phyloP scores from a whole-genome alignment of 305 asterid genomes.

The Solanum aculeatissimum region DNA sequence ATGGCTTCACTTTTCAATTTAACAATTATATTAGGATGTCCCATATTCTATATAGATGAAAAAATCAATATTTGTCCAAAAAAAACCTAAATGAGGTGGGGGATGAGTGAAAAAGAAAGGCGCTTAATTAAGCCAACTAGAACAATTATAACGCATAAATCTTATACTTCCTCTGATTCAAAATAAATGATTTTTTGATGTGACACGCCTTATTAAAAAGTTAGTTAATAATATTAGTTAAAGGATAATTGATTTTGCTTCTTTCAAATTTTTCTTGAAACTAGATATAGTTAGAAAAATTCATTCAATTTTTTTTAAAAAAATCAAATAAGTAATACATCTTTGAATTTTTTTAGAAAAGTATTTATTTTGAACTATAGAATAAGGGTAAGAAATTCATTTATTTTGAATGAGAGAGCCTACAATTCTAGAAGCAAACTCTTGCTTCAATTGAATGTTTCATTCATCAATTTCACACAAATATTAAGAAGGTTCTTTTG shows the following conservation, averaged over 20 bases:
- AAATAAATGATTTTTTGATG: background rate
- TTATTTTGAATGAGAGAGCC: background rate
- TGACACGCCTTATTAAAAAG: background rate
- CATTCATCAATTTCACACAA: background rate
- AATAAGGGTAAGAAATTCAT: background rate
- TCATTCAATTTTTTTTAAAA: background rate
- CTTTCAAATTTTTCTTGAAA: too few species aligned
- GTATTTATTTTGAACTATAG: background rate
- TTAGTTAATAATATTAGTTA: background rate
- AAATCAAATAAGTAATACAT: background rate
- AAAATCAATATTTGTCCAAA: background rate
- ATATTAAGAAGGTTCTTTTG: background rate
- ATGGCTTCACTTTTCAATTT: background rate
- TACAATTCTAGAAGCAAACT: background rate
- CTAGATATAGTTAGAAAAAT: background rate
- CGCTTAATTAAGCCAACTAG: background rate
- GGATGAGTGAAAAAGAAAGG: background rate
- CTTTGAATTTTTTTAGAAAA: background rate
- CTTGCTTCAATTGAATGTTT: background rate
- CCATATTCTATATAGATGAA: background rate
- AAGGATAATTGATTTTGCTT: background rate
- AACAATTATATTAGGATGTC: background rate
- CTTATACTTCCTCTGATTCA: background rate
- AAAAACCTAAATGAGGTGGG: background rate
- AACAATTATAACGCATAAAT: background rate